Evolutionary conservation across 257 asterid genomes (phyloP).

Genomic region (Jaltomata sinuosa): DNA sequence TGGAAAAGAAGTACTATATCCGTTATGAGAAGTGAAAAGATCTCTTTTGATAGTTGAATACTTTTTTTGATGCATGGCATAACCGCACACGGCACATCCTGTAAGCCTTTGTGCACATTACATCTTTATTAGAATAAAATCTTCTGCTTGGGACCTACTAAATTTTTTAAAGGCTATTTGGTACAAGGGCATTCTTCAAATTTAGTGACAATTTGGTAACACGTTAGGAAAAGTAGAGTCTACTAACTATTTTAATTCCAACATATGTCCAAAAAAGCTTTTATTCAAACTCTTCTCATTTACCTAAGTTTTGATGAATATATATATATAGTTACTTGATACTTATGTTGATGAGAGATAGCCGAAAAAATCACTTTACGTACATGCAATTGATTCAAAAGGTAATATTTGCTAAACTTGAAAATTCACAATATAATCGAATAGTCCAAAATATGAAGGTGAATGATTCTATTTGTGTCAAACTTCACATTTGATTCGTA

Average conservation of each 20-base stretch:
- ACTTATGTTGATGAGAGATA: neutral
- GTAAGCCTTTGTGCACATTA: neutral
- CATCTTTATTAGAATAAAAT: neutral
- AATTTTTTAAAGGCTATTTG: neutral
- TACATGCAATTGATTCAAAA: neutral
- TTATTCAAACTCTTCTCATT: neutral
- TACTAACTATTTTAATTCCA: neutral
- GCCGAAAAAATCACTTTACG: too few species aligned
- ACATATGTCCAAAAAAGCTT: neutral
- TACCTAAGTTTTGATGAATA: neutral
- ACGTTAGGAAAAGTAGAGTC: neutral
- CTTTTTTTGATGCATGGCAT: neutral
- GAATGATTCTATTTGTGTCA: neutral
- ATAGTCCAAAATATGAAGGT: neutral
- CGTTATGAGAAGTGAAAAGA: neutral
- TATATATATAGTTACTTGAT: neutral
- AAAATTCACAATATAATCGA: neutral
- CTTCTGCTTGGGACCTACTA: neutral
- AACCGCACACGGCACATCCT: slow-evolving; percentile 1
- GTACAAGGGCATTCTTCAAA: neutral
- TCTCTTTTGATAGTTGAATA: neutral
- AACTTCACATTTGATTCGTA: neutral
- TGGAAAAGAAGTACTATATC: too few species aligned
- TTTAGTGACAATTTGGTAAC: neutral
- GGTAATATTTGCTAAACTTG: neutral